Conservation (phyloP, 2,329 filamentous ascomycete species). For the Pseudogymnoascus sp. region DNA sequence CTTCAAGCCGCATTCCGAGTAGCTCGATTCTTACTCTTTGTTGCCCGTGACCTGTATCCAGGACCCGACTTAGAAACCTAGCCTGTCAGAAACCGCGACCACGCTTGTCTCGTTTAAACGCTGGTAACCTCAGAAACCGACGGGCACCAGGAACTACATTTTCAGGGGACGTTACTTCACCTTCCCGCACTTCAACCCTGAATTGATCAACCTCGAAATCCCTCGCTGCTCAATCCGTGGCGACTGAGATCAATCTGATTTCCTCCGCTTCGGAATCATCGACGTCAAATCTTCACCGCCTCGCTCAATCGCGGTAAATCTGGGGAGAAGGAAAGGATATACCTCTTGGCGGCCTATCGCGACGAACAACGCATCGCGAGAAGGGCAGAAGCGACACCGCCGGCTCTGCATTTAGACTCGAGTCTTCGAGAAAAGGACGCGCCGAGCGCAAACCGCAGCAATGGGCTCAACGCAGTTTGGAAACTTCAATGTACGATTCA, state of each 20-base stretch:
- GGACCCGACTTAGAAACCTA: slow-evolving; percentile 5
- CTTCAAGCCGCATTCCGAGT: neutral
- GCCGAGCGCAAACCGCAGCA: neutral
- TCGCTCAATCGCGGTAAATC: neutral
- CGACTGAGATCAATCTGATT: neutral
- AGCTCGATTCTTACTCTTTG: neutral
- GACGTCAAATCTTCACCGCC: neutral
- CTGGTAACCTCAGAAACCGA: slow-evolving; percentile 9
- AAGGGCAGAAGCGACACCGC: slow-evolving; percentile 1
- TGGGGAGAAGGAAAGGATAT: neutral
- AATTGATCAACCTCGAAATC: slow-evolving; percentile 2
- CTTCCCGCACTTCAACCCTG: slow-evolving; percentile 1
- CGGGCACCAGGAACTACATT: slow-evolving; percentile 6
- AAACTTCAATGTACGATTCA: slow-evolving; percentile 44
- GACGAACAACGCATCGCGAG: slow-evolving; percentile 5
- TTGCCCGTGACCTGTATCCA: neutral
- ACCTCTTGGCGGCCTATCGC: slow-evolving; percentile 4
- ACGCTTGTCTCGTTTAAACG: slow-evolving; percentile 9
- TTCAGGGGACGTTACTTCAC: slow-evolving; percentile 5
- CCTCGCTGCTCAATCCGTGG: neutral
- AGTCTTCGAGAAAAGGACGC: neutral
- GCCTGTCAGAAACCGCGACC: slow-evolving; percentile 1
- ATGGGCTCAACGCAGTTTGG: slow-evolving; percentile 49
- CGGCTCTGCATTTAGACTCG: slow-evolving; percentile 1
- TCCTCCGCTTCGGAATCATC: neutral